Percentiles rank a stretch among this genome's conserved stretches.
phyloP scores from a whole-genome alignment of 768 basidiomycete species.

The Ramaria sp. region DNA sequence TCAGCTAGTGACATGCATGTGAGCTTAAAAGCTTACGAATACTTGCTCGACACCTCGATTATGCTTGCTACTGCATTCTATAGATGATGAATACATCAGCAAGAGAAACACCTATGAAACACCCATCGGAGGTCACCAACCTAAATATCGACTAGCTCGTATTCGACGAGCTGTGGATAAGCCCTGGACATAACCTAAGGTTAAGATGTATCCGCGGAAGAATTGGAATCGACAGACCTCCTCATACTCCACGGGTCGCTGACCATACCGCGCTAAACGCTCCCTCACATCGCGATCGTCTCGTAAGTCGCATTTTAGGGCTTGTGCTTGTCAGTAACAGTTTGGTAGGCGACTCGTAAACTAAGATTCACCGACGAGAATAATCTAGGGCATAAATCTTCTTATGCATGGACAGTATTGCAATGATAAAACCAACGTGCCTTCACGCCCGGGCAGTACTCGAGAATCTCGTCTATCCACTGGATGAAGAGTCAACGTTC shows the following conservation, averaged over 20 bases:
- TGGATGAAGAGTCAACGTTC: slow-evolving; percentile 21
- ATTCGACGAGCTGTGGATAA: slow-evolving; percentile 79
- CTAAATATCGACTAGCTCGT: slow-evolving; percentile 88
- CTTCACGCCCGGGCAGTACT: slow-evolving; percentile 94
- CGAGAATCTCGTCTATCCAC: slow-evolving; percentile 91
- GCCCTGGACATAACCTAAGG: slow-evolving; percentile 26
- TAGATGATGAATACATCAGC: not conserved
- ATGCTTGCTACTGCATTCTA: slow-evolving; percentile 97
- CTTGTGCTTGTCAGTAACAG: slow-evolving; percentile 27
- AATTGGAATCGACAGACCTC: slow-evolving; percentile 25
- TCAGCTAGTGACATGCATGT: not conserved
- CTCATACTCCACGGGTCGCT: slow-evolving; percentile 79
- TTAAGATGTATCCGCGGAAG: not conserved
- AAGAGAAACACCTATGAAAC: no score
- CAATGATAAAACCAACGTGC: slow-evolving; percentile 27
- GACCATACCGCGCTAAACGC: slow-evolving; percentile 56
- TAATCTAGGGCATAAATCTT: slow-evolving; percentile 36
- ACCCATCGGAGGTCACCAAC: no score
- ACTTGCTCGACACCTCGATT: slow-evolving; percentile 92
- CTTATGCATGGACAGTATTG: slow-evolving; percentile 7
- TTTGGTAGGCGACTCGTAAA: slow-evolving; percentile 8
- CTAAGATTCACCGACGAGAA: slow-evolving; percentile 68
- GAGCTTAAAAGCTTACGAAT: slow-evolving; percentile 27
- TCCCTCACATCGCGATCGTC: slow-evolving; percentile 70
- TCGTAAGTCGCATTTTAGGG: slow-evolving; percentile 91